phyloP scores from a whole-genome alignment of 2,329 filamentous ascomycete genomes.

The Pseudogymnoascus pannorum region DNA sequence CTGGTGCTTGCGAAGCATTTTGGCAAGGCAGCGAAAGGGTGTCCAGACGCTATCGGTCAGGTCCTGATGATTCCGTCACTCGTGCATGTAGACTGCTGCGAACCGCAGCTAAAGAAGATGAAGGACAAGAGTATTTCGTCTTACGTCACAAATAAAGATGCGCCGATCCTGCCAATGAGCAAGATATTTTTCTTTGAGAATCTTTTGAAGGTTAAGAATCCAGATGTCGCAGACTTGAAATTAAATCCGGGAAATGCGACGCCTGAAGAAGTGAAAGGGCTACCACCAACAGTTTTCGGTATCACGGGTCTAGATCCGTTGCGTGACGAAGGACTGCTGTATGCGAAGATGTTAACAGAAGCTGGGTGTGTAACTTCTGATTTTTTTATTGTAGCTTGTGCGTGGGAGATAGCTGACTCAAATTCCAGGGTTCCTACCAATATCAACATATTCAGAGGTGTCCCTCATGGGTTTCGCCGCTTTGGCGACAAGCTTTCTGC shows the following conservation, averaged over 20 bases:
- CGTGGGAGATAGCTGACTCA: not conserved
- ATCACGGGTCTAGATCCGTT: conserved; percentile 41
- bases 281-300: conserved; percentile 39
- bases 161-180: conserved; percentile 41
- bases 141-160: conserved; percentile 38
- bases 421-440: conserved; percentile 39
- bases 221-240: conserved; percentile 28
- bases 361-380: conserved; percentile 33
- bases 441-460: conserved; percentile 41
- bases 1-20: conserved; percentile 35
- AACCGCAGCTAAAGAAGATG: conserved; percentile 29
- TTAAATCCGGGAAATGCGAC: conserved; percentile 28
- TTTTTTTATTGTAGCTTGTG: not conserved
- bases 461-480: conserved; percentile 44
- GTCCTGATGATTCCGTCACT: conserved; percentile 44
- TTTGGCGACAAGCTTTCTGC: conserved; percentile 35
- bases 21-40: conserved; percentile 10
- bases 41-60: conserved; percentile 33
- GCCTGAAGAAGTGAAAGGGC: conserved; percentile 33
- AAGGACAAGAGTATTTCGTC: conserved; percentile 36
- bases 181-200: conserved; percentile 24
- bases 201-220: conserved; percentile 17
- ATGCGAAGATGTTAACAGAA: conserved; percentile 36
- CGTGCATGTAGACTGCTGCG: conserved; percentile 22
- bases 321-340: conserved; percentile 43